These are phyloP conservation scores for Fusarium burgessii DNA, from an alignment of 2,329 filamentous ascomycete species.

Conservation along the genomic window DNA sequence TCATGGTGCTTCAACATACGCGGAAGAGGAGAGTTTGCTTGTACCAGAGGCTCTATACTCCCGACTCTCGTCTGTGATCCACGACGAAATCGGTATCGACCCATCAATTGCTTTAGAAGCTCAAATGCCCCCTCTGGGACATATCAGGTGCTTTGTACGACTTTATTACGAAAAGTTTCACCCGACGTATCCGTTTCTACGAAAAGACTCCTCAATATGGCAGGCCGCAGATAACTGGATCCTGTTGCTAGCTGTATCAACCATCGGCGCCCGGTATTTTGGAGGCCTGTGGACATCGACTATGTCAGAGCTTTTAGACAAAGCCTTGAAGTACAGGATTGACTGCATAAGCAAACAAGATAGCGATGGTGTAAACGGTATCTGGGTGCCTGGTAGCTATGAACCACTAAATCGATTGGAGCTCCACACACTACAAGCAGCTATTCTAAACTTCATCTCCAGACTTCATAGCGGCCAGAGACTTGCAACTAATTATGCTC, in stretches of 20 bases:
- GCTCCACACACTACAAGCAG: conserved; percentile 9
- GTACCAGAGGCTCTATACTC: conserved; percentile 9
- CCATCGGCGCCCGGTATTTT: conserved; percentile 11
- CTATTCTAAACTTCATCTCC: conserved; percentile 6
- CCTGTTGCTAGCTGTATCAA: conserved; percentile 11
- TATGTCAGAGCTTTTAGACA: conserved; percentile 10
- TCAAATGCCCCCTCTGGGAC: conserved; percentile 15
- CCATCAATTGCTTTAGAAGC: background rate
- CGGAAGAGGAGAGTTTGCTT: background rate
- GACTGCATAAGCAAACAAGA: background rate
- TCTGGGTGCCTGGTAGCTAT: conserved; percentile 7
- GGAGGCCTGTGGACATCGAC: conserved; percentile 1
- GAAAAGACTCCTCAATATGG: conserved; percentile 5
- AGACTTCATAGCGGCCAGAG: conserved; percentile 14
- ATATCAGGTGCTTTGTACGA: conserved; percentile 13
- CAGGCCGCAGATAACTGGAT: background rate
- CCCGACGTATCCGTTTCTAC: conserved; percentile 32
- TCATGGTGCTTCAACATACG: background rate
- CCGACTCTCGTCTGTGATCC: background rate
- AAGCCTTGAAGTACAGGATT: background rate
- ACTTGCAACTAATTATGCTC: background rate
- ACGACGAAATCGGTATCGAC: background rate
- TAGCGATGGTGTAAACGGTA: background rate
- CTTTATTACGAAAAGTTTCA: conserved; percentile 35
- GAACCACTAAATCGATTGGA: background rate